Evolutionary conservation across 148 eudicot species (phyloP), one percentile per base, ranked within the genome.

Genomic region (Rhododendron simsii): DNA sequence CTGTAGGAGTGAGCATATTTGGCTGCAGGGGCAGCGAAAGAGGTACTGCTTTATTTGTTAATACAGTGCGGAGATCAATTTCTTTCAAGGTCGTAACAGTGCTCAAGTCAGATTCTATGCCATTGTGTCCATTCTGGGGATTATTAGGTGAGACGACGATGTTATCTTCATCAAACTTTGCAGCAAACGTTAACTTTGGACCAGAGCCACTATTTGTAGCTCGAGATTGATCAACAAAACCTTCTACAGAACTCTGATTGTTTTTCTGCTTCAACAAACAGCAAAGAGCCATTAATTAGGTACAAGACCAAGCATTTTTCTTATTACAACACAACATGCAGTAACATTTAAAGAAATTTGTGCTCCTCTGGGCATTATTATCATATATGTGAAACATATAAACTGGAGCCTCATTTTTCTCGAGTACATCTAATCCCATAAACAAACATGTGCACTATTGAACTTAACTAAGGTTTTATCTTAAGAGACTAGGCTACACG

Each of bases 151-250:
- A 87, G 86, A 84, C 39, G 37, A 71, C 48, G 77, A 87, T 75
- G 71, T 87, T 85, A 84, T 87, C 89, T 81, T 92, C 95, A 10
- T 92, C 94, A 84, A 89, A 86, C 86, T 93, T 93, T 63, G 92
- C 81, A 13, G 91, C 86, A 71, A 93, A 93, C 82, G 89, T 87
- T 80, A 91, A 80, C 77, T 86, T 87, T 13, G 92, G 91, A 85
- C 86, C 88, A 4, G 88, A 84, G n/a, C 85, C 90, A 30, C 90
- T 87, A 63, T 84, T 93, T 83, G 81, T 84, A 61, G 88, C 88
- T 85, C 69, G 91, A 85, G 94, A 63, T 75, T 90, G 92, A 89
- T 94, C 96, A 23, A 85, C 81, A 53, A 90, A 89, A 85, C 88
- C 88, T 88, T 92, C 93, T 76, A 83, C 71, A n/a, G 91, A 89